These are phyloP conservation scores for Apiospora saccharicola DNA, from an alignment of 2,329 filamentous ascomycete genomes.

Conservation along the genomic window DNA sequence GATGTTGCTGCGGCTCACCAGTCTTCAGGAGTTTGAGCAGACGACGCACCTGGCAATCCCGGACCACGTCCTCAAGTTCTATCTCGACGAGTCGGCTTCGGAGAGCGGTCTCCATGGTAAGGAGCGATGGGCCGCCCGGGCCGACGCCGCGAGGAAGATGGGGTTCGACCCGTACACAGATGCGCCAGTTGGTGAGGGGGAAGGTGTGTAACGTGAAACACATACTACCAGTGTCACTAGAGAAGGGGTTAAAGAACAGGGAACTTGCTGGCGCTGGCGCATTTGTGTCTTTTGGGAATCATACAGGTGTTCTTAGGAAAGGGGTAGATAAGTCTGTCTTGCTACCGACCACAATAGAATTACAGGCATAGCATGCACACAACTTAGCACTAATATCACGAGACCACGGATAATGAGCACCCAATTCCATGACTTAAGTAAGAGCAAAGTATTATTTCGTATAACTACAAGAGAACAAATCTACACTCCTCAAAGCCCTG, in stretches of 20 bases:
- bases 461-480: background rate
- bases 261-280: background rate
- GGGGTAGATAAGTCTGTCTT: background rate
- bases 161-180: slow-evolving; percentile 66
- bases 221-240: background rate
- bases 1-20: slow-evolving; percentile 84
- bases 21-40: slow-evolving; percentile 92
- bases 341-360: background rate
- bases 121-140: slow-evolving; percentile 52
- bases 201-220: background rate
- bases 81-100: slow-evolving; percentile 69
- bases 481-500: background rate
- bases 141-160: slow-evolving; percentile 56
- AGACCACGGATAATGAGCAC: background rate
- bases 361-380: background rate
- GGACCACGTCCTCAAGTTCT: slow-evolving; percentile 89
- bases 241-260: background rate
- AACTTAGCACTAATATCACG: slow-evolving; percentile 1
- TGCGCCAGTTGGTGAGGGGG: slow-evolving; percentile 27
- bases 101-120: slow-evolving; percentile 58
- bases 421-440: background rate
- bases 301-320: background rate
- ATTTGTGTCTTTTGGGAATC: background rate
- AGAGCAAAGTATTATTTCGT: background rate
- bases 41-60: slow-evolving; percentile 87